Conservation (phyloP, 306 rosid genomes). For the Begonia loranthoides region DNA sequence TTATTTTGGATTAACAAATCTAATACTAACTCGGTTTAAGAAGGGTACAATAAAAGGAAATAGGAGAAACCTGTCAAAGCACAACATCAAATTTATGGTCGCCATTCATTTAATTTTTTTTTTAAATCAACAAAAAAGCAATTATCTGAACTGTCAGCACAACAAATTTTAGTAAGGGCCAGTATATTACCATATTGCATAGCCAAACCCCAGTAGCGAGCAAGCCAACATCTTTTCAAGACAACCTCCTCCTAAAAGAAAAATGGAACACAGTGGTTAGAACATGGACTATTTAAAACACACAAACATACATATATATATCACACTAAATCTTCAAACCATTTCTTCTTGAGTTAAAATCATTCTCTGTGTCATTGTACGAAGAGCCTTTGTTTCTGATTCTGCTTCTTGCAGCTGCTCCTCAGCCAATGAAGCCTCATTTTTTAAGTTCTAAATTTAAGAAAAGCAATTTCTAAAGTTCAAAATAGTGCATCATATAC, state of each 20-base stretch:
- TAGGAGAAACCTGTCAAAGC: too few relatives aligned
- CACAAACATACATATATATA: neutral
- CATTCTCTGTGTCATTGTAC: slow-evolving; percentile 90
- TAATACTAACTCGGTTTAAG: too few relatives aligned
- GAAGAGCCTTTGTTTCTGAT: slow-evolving; percentile 81
- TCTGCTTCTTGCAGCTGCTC: slow-evolving; percentile 85
- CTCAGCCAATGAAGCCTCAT: slow-evolving; percentile 51
- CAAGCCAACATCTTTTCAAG: slow-evolving; percentile 96
- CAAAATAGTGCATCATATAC: neutral
- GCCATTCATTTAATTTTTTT: too few relatives aligned
- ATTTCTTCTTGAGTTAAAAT: slow-evolving; percentile 97
- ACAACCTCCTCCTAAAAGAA: slow-evolving; percentile 86
- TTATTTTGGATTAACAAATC: too few relatives aligned
- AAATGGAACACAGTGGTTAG: slow-evolving; percentile 1
- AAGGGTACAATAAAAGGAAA: too few relatives aligned
- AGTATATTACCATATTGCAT: slow-evolving; percentile 64
- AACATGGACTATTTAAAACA: too few relatives aligned
- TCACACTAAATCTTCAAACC: slow-evolving; percentile 35
- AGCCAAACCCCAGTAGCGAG: slow-evolving; percentile 95
- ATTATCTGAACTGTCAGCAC: too few relatives aligned
- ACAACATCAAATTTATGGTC: too few relatives aligned
- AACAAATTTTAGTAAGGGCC: too few relatives aligned
- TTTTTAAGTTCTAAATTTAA: slow-evolving; percentile 57
- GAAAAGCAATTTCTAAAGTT: slow-evolving; percentile 7
- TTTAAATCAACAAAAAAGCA: too few relatives aligned